Evolutionary conservation across 2,329 filamentous ascomycete genomes (phyloP).

Genomic region (Alternaria angustiovoidea): DNA sequence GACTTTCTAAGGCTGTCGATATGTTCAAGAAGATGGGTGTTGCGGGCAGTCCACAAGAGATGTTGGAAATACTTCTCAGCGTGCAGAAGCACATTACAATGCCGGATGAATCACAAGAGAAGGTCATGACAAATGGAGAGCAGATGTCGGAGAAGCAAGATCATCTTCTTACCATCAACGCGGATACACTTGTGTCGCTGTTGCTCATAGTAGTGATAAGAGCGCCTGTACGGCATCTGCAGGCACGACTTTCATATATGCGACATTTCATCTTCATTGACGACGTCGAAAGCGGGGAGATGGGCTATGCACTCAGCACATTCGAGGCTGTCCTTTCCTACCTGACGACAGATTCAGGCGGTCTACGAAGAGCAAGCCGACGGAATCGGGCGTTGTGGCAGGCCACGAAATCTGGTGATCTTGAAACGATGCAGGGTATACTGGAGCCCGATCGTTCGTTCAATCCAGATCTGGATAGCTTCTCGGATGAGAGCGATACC

Average conservation of each 20-base stretch:
- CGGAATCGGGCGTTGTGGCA: constrained; percentile 90
- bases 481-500: constrained; percentile 41
- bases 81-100: constrained; percentile 85
- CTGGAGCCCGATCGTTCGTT: constrained; percentile 72
- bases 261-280: constrained; percentile 98
- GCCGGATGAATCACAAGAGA: constrained; percentile 49
- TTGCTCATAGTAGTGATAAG: constrained; percentile 92
- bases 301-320: constrained; percentile 94
- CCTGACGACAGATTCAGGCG: constrained; percentile 80
- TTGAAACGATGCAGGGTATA: constrained; percentile 77
- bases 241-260: constrained; percentile 92
- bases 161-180: constrained; percentile 73
- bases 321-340: constrained; percentile 95
- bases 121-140: constrained; percentile 31
- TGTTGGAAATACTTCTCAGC: constrained; percentile 80
- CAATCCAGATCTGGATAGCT: constrained; percentile 40
- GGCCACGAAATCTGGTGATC: constrained; percentile 77
- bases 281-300: constrained; percentile 94
- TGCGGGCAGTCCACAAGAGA: constrained; percentile 83
- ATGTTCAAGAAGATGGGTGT: constrained; percentile 86
- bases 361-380: constrained; percentile 82
- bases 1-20: constrained; percentile 80
- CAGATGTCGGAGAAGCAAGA: constrained; percentile 60
- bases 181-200: constrained; percentile 91
- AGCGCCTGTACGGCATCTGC: constrained; percentile 84